These are phyloP conservation scores for Pichia kudriavzevii DNA, from an alignment of 1,139 yeast genomes.

Conservation along the genomic window DNA sequence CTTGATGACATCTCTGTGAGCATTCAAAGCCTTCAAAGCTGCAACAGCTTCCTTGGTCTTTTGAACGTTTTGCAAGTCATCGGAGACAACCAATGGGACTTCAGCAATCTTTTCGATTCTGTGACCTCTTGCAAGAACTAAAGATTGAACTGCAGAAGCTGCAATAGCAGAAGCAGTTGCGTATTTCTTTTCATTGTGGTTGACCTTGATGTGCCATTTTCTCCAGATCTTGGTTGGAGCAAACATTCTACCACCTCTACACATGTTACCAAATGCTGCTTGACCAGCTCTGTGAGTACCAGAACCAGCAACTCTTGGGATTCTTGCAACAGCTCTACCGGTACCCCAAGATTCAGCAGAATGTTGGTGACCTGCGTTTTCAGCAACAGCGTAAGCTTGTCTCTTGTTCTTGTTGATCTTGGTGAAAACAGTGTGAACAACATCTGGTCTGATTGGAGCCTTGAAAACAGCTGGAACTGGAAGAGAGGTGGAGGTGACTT, in stretches of 20 bases:
- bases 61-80: slow-evolving; percentile 85
- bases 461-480: slow-evolving; percentile 98
- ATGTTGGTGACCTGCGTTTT: slow-evolving; percentile 99
- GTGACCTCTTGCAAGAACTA: slow-evolving; percentile 99
- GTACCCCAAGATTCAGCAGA: slow-evolving; percentile 99
- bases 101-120: slow-evolving; percentile 97
- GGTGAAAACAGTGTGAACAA: slow-evolving; percentile 97
- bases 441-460: slow-evolving; percentile 99
- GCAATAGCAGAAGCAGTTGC: slow-evolving; percentile 99
- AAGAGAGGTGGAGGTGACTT: slow-evolving; percentile 73
- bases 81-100: slow-evolving; percentile 95
- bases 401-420: slow-evolving; percentile 99
- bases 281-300: slow-evolving; percentile 99
- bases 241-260: slow-evolving; percentile 99
- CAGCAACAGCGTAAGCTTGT: slow-evolving; percentile 99
- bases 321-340: slow-evolving; percentile 99
- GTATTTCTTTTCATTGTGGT: slow-evolving; percentile 99
- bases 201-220: slow-evolving; percentile 99
- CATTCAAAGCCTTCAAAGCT: slow-evolving; percentile 96
- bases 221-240: slow-evolving; percentile 99
- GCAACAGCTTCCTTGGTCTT: slow-evolving; percentile 99
- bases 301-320: slow-evolving; percentile 99
- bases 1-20: slow-evolving; percentile 96
- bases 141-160: slow-evolving; percentile 97
- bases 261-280: slow-evolving; percentile 99